Base-by-base conservation (phyloP, 2,329 filamentous ascomycete species). In the Sporothrix pseudoabietina region DNA sequence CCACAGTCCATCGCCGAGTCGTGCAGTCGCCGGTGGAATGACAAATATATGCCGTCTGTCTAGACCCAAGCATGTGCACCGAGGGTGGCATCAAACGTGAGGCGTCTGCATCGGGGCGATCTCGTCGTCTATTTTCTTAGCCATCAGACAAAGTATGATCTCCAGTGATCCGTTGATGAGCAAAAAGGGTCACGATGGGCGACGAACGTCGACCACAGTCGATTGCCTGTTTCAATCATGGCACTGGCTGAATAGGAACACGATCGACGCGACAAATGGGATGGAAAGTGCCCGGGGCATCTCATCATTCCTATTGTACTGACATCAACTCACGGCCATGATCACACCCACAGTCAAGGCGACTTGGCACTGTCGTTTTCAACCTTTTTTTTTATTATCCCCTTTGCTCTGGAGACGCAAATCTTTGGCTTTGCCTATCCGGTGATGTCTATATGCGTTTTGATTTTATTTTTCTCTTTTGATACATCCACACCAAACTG, bases 361-460 rank as follows among this genome's bases (percentile, higher is more conserved):
- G 16, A 47, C 41, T 47, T 39, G 39, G 61, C 61, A 26, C 39
- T 16, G 6, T 26, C 30, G 66, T 55, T 55, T 35, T 26, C 39
- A 44, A 30, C 14, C 44, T 41, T 41, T 22, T 41, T 65, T 69
- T 55, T 55, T 47, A 39, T 57, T 41, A 22, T 12, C 30, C 47
- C 47, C 39, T 22, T 32, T 61, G n/a, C 22, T 49, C 30, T 12
- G 47, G 30, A 69, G 47, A 54, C 32, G 32, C 35, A 70, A 57
- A 35, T 69, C 35, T 4, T 52, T 68, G 8, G 35, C 49, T 54
- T 54, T 69, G 66, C 49, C 49, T 71, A 47, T 59, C 10, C 44
- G 69, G 57, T 39, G 39, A 57, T 54, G 26, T 71, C 69, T 71
- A 71, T 71, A 49, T 65, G 57, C 44, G 22, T 70, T 39, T 70